A percentile compares a stretch with the other conserved stretches of the same genome.
phyloP scores from a whole-genome alignment of 2,329 filamentous ascomycete species.

The Phyllosticta capitalensis region DNA sequence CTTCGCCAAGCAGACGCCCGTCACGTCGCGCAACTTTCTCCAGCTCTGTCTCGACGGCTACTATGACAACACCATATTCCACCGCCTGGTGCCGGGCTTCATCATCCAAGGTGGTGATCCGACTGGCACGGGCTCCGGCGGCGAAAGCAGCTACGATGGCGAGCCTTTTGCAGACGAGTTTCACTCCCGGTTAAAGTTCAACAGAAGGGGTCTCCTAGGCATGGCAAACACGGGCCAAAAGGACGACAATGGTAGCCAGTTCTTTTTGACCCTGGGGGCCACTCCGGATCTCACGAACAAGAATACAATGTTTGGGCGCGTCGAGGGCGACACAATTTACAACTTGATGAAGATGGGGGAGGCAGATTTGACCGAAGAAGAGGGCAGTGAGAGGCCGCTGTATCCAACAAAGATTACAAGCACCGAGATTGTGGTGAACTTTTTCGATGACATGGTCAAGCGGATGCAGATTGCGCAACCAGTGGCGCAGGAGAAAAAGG shows the following conservation, averaged over 20 bases:
- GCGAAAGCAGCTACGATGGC: conserved; percentile 83
- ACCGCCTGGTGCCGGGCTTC: conserved; percentile 84
- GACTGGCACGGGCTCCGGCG: conserved; percentile 82
- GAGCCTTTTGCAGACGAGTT: conserved; percentile 81
- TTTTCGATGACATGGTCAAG: conserved; percentile 72
- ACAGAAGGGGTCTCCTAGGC: conserved; percentile 78
- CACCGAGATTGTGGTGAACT: conserved; percentile 69
- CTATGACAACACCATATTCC: conserved; percentile 89
- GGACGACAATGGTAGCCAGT: conserved; percentile 86
- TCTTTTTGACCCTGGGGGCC: conserved; percentile 82
- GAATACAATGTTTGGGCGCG: conserved; percentile 87
- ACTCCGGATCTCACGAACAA: conserved; percentile 79
- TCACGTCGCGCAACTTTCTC: conserved; percentile 89
- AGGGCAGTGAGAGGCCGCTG: conserved; percentile 69
- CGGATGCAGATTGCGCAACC: conserved; percentile 48
- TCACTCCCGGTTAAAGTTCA: conserved; percentile 87
- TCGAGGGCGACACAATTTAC: conserved; percentile 92
- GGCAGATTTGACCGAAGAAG: conserved; percentile 65
- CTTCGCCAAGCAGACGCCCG: conserved; percentile 87
- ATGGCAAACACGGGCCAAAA: conserved; percentile 82
- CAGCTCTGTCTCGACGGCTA: conserved; percentile 93
- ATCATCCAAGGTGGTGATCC: conserved; percentile 93
- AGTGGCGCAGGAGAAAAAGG: conserved; percentile 37
- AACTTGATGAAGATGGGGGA: conserved; percentile 92
- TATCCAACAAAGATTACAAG: conserved; percentile 73